Conservation (phyloP, 164 flowering plant genomes). For the Akebia trifoliata region DNA sequence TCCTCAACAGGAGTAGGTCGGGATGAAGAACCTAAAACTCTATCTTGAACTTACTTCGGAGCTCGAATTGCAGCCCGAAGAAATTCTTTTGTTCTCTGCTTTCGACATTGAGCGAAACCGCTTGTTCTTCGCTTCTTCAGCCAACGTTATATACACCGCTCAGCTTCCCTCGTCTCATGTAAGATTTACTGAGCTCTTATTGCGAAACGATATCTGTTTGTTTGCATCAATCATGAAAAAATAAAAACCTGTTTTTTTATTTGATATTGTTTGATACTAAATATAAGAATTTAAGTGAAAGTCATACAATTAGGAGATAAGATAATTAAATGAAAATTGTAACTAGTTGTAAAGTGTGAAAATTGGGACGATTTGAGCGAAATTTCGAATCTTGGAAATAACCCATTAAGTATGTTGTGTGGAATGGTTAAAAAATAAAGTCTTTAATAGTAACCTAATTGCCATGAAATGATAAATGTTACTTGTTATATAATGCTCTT, state of each 20-base stretch:
- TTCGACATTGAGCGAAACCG: conserved; percentile 80
- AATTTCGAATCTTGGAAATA: not conserved
- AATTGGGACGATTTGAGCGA: not conserved
- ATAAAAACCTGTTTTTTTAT: not conserved
- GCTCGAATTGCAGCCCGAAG: conserved; percentile 52
- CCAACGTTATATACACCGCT: conserved; percentile 52
- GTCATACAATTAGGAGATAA: not conserved
- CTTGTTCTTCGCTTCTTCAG: conserved; percentile 76
- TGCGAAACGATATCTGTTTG: no score
- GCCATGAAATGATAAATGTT: no score
- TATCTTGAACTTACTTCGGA: conserved; percentile 38
- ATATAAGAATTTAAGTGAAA: not conserved
- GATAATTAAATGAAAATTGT: not conserved
- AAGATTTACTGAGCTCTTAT: conserved; percentile 13
- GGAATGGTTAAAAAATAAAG: no score
- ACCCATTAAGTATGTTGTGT: no score
- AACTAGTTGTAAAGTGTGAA: not conserved
- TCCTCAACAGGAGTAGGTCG: not conserved
- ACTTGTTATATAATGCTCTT: no score
- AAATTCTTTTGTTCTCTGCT: conserved; percentile 49
- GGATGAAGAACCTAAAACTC: conserved; percentile 82
- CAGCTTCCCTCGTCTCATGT: conserved; percentile 59
- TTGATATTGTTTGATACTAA: no score
- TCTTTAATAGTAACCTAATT: no score
- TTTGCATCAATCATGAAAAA: no score